These are phyloP conservation scores for Parastagonospora nodorum DNA, from an alignment of 2,329 filamentous ascomycete genomes.

Conservation along the genomic window DNA sequence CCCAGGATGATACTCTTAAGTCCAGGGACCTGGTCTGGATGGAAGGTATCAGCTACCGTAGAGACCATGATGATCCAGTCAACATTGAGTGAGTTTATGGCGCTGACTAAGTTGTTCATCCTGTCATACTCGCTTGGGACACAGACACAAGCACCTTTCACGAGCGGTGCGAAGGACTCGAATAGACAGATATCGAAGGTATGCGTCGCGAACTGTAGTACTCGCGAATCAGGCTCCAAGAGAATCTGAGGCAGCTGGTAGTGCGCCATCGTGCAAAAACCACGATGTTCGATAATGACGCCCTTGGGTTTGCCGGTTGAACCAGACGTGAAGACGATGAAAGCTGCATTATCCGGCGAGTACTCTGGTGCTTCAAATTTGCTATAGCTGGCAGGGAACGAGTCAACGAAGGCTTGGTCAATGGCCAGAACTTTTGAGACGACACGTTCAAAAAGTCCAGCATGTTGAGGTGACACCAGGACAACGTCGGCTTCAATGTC, in stretches of 20 bases:
- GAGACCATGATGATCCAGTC: conserved; percentile 56
- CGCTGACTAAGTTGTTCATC: conserved; percentile 54
- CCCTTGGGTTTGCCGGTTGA: conserved; percentile 56
- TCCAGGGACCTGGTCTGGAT: conserved; percentile 48
- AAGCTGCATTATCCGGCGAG: conserved; percentile 54
- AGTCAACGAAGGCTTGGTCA: conserved; percentile 5
- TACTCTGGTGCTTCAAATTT: conserved; percentile 21
- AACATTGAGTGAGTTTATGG: conserved; percentile 21
- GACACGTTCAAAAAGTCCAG: conserved; percentile 24
- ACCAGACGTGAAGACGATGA: conserved; percentile 61
- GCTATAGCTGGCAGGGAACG: conserved; percentile 24
- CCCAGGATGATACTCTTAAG: conserved; percentile 48
- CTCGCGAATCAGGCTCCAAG: conserved; percentile 41
- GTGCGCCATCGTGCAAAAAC: conserved; percentile 49
- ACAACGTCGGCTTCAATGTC: conserved; percentile 15
- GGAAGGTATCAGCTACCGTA: conserved; percentile 55
- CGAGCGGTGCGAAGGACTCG: conserved; percentile 57
- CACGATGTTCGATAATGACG: conserved; percentile 64
- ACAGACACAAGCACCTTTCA: conserved; percentile 54
- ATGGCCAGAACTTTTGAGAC: conserved; percentile 42
- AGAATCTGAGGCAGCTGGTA: conserved; percentile 17
- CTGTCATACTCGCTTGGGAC: conserved; percentile 59
- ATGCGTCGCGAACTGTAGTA: conserved; percentile 60
- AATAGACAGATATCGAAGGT: conserved; percentile 57
- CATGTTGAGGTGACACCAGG: conserved; percentile 9